phyloP scores from a whole-genome alignment of 1,284 basidiomycete genomes.

The Malassezia brasiliensis region DNA sequence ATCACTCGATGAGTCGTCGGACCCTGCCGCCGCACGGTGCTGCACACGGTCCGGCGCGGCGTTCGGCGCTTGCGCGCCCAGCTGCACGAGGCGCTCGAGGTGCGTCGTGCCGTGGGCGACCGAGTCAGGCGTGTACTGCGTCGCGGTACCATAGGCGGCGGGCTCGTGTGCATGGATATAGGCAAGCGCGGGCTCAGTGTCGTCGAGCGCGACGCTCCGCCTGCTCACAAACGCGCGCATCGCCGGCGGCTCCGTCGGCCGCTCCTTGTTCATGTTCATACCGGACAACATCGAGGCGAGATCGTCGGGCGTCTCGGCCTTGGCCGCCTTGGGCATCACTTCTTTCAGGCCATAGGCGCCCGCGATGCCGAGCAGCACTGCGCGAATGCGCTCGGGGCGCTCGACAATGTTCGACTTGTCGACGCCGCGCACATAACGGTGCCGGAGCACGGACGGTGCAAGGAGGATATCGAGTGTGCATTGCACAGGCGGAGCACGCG shows the following conservation, averaged over 20 bases:
- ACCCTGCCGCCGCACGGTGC: not conserved
- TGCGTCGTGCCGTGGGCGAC: not conserved
- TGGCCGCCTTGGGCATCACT: not conserved
- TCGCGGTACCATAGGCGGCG: slow-evolving; percentile 12
- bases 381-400: slow-evolving; percentile 42
- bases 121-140: not conserved
- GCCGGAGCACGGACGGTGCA: slow-evolving; percentile 37
- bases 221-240: slow-evolving; percentile 23
- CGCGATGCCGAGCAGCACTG: slow-evolving; percentile 35
- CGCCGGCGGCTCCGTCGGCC: not conserved
- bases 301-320: slow-evolving; percentile 17
- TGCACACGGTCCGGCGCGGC: slow-evolving; percentile 5
- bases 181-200: slow-evolving; percentile 26
- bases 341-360: slow-evolving; percentile 21
- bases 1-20: slow-evolving; percentile 21
- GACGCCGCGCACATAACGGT: slow-evolving; percentile 39
- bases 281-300: slow-evolving; percentile 24
- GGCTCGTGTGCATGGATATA: slow-evolving; percentile 24
- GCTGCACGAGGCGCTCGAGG: not conserved
- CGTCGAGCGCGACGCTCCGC: slow-evolving; percentile 23
- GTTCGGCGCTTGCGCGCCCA: slow-evolving; percentile 6
- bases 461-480: slow-evolving; percentile 33
- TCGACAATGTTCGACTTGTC: slow-evolving; percentile 43
- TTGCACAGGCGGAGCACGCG: not conserved
- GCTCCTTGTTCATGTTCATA: slow-evolving; percentile 16